phyloP scores from a whole-genome alignment of 1,139 yeast species.

The Yamadazyma spencermartinsiae region DNA sequence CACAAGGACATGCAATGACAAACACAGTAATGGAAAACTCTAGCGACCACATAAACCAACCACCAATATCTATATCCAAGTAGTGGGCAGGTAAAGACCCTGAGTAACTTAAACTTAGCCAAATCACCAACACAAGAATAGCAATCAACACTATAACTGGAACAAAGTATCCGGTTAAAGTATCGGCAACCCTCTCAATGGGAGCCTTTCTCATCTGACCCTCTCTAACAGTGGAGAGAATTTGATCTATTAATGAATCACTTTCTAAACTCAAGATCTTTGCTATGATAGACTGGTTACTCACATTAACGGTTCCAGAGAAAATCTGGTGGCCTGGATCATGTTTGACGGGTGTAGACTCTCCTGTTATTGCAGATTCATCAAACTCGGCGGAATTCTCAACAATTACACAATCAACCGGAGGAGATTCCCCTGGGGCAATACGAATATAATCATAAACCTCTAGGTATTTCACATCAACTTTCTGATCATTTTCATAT shows the following conservation, averaged over 20 bases:
- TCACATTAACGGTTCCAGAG: constrained; percentile 71
- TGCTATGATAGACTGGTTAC: constrained; percentile 54
- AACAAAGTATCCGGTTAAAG: constrained; percentile 70
- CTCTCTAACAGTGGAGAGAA: constrained; percentile 67
- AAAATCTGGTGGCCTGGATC: constrained; percentile 60
- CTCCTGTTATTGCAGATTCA: constrained; percentile 81
- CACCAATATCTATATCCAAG: constrained; percentile 66
- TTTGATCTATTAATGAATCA: constrained; percentile 67
- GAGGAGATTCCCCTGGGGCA: constrained; percentile 69
- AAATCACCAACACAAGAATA: constrained; percentile 62
- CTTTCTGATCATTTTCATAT: constrained; percentile 31
- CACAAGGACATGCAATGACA: constrained; percentile 57
- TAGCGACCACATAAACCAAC: constrained; percentile 77
- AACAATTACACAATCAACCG: constrained; percentile 66
- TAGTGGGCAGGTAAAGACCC: constrained; percentile 56
- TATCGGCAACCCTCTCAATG: constrained; percentile 69
- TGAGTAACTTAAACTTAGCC: constrained; percentile 60
- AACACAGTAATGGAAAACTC: constrained; percentile 78
- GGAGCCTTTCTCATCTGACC: constrained; percentile 78
- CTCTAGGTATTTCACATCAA: constrained; percentile 57
- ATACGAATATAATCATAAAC: constrained; percentile 61
- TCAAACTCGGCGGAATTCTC: constrained; percentile 63
- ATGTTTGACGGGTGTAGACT: constrained; percentile 53
- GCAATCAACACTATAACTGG: constrained; percentile 66
- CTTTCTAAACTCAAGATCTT: constrained; percentile 63